Conservation (phyloP, 2,329 filamentous ascomycete genomes). For the Xylariaceae sp. region DNA sequence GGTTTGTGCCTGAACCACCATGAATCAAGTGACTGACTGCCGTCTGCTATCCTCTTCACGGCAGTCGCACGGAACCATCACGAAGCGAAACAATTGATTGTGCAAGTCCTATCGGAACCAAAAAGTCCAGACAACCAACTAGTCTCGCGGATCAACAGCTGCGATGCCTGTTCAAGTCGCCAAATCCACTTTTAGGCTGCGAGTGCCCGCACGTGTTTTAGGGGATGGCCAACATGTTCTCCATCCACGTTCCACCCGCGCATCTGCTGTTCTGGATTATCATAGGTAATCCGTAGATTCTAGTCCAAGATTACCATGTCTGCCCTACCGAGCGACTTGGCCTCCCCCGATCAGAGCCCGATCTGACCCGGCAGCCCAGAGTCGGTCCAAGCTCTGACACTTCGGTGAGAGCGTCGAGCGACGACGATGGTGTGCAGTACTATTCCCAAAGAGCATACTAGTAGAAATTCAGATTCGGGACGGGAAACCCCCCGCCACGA, state of each 20-base stretch:
- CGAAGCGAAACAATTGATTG: no score
- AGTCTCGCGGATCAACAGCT: conserved; percentile 9
- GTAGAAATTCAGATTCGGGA: no score
- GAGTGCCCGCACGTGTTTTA: conserved; percentile 19
- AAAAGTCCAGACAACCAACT: conserved; percentile 4
- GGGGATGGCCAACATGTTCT: conserved; percentile 5
- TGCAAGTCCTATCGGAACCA: no score
- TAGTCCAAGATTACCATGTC: background rate
- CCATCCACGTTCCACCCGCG: background rate
- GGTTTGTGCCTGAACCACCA: no score
- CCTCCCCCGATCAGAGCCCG: no score
- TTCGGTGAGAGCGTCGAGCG: background rate
- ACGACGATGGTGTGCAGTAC: no score
- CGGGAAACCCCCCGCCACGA: no score
- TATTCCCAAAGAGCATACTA: no score
- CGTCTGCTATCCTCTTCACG: no score
- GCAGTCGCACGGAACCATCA: no score
- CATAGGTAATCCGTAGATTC: background rate
- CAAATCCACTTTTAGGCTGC: conserved; percentile 18
- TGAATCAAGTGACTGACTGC: no score
- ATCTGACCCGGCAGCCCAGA: background rate
- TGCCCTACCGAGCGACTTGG: background rate
- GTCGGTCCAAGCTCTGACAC: background rate
- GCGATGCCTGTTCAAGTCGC: conserved; percentile 3
- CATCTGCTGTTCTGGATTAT: background rate